A percentile compares a stretch with the other conserved stretches of the same genome.
Conservation (phyloP, 2,329 filamentous ascomycete species). For the Orbilia brochopaga region DNA sequence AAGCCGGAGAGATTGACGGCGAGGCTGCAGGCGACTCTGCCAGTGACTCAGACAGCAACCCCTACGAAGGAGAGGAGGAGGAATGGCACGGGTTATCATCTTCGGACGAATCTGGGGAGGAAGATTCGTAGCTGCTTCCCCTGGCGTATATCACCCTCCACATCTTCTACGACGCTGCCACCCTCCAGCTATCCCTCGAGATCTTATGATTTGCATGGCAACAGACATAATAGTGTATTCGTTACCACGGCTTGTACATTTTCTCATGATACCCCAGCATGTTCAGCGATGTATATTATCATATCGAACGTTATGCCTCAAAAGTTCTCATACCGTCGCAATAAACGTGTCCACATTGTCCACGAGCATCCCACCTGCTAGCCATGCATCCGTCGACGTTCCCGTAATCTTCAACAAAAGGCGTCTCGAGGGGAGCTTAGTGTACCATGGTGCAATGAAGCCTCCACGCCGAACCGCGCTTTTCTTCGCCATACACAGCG, state of each 20-base stretch:
- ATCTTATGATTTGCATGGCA: background rate
- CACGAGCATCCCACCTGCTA: constrained; percentile 8
- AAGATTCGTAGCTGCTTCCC: constrained; percentile 49
- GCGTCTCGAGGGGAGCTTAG: background rate
- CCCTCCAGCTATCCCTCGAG: background rate
- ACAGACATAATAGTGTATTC: constrained; percentile 10
- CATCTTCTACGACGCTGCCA: no score
- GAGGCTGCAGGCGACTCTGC: constrained; percentile 60
- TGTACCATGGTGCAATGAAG: constrained; percentile 26
- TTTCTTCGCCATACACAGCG: background rate
- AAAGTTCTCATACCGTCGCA: constrained; percentile 39
- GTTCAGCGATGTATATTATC: constrained; percentile 44
- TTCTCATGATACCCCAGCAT: constrained; percentile 34
- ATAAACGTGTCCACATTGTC: background rate
- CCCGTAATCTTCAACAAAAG: constrained; percentile 5
- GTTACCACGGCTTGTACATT: constrained; percentile 20
- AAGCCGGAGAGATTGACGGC: constrained; percentile 58
- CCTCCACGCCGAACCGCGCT: background rate
- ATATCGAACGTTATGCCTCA: constrained; percentile 27
- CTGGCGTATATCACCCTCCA: background rate
- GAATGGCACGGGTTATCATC: constrained; percentile 50
- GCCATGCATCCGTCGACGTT: constrained; percentile 1
- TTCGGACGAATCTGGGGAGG: constrained; percentile 51
- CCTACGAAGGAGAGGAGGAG: constrained; percentile 52
- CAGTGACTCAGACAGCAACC: constrained; percentile 59